Base-by-base conservation (phyloP, 192 early-diverging fungal species). In the Polychytrium aggregatum region DNA sequence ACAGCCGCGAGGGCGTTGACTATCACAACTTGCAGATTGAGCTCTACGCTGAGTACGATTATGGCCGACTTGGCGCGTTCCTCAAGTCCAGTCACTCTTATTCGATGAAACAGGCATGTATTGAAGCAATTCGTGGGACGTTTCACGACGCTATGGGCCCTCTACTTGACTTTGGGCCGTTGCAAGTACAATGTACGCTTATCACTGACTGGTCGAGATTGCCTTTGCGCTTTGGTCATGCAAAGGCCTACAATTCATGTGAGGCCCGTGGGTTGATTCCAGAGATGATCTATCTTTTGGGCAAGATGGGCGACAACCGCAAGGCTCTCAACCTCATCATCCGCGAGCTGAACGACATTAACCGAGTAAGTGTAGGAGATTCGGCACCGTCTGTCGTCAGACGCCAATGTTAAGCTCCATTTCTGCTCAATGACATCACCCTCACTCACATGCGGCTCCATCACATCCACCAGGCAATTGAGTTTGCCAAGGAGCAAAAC, bases 401-500 rank as follows among this genome's bases (percentile, higher is more conserved):
- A n/a, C n/a, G n/a, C n/a, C n/a, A n/a, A n/a, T n/a, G n/a, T n/a
- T n/a, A n/a, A n/a, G n/a, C n/a, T n/a, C n/a, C n/a, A n/a, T n/a
- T n/a, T n/a, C n/a, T n/a, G n/a, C n/a, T n/a, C n/a, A n/a, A n/a
- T n/a, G n/a, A n/a, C n/a, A n/a, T n/a, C n/a, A n/a, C n/a, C n/a
- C n/a, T n/a, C n/a, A n/a, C n/a, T n/a, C n/a, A n/a, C n/a, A n/a
- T n/a, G n/a, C n/a, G n/a, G n/a, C n/a, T n/a, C n/a, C n/a, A n/a
- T n/a, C n/a, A n/a, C n/a, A n/a, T n/a, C n/a, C n/a, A 3, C 25
- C 56, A 85, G 68, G 96, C 96, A 0, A 98, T 98, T 55, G 90
- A 94, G 50, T 98, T 98, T 78, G 88, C 90, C 3, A 90, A 90
- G 64, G 92, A 98, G 44, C 92, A 97, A 64, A 90, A 88, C 52